These are phyloP conservation scores for Zea luxurians DNA, from an alignment of 176 grass and related monocot genomes.

Conservation along the genomic window DNA sequence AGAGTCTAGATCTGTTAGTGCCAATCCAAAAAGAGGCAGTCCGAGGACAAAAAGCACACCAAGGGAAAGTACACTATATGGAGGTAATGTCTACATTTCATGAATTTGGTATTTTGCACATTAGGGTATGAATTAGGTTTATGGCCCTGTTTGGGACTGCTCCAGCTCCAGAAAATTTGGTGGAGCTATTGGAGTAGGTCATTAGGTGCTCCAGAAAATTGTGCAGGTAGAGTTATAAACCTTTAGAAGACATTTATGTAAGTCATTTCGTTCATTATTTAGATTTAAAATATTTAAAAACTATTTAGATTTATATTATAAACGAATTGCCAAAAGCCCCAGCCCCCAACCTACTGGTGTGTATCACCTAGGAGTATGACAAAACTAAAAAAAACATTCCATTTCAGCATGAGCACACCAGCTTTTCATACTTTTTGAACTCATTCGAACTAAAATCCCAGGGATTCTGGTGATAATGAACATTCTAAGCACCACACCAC, in stretches of 20 bases:
- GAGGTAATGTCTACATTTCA: constrained; percentile 47
- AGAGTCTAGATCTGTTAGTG: constrained; percentile 67
- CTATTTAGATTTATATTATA: neutral
- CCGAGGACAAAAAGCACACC: constrained; percentile 57
- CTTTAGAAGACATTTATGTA: too few species aligned
- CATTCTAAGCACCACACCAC: neutral
- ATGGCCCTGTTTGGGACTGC: neutral
- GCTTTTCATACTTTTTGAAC: neutral
- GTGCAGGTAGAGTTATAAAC: too few species aligned
- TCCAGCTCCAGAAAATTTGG: neutral
- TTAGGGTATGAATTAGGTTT: neutral
- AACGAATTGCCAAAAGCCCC: neutral
- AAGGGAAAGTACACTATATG: constrained; percentile 75
- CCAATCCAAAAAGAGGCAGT: constrained; percentile 82
- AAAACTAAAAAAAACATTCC: neutral
- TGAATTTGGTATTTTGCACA: neutral
- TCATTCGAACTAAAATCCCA: neutral
- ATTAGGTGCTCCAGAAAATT: too few species aligned
- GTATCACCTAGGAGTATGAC: neutral
- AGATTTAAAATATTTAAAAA: too few species aligned
- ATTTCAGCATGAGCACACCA: neutral
- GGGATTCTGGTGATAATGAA: neutral
- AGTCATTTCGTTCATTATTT: too few species aligned
- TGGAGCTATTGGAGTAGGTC: too few species aligned
- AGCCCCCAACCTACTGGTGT: neutral